These are phyloP conservation scores for Metarhizium rileyi DNA, from an alignment of 2,329 filamentous ascomycete genomes.

Conservation along the genomic window DNA sequence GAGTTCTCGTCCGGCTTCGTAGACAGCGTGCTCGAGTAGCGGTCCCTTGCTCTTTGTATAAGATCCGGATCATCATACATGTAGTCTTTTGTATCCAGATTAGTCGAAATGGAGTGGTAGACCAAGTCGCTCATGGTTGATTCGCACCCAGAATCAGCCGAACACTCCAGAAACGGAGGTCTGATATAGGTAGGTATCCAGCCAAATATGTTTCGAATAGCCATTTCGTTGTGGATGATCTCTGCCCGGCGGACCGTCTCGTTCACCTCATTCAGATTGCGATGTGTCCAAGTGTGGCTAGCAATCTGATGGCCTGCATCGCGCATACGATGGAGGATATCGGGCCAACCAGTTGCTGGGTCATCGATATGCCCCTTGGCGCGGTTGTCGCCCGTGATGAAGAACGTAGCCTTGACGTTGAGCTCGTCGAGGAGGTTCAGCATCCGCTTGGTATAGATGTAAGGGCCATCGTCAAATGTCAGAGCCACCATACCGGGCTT, in stretches of 20 bases:
- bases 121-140: slow-evolving; percentile 29
- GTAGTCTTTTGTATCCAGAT: slow-evolving; percentile 53
- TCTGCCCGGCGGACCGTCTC: slow-evolving; percentile 25
- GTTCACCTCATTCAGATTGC: slow-evolving; percentile 27
- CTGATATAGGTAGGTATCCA: slow-evolving; percentile 34
- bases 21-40: slow-evolving; percentile 27
- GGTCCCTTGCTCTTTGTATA: slow-evolving; percentile 36
- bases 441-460: slow-evolving; percentile 29
- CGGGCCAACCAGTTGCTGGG: slow-evolving; percentile 21
- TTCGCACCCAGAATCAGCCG: slow-evolving; percentile 27
- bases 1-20: slow-evolving; percentile 15
- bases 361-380: slow-evolving; percentile 33
- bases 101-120: slow-evolving; percentile 47
- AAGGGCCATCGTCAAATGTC: slow-evolving; percentile 39
- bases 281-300: slow-evolving; percentile 38
- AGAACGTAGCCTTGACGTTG: slow-evolving; percentile 29
- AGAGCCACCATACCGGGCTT: slow-evolving; percentile 29
- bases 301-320: slow-evolving; percentile 35
- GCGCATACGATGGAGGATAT: slow-evolving; percentile 31
- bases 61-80: slow-evolving; percentile 38
- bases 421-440: slow-evolving; percentile 26
- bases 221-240: slow-evolving; percentile 35
- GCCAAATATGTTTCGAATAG: slow-evolving; percentile 31
- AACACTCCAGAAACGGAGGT: slow-evolving; percentile 35
- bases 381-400: slow-evolving; percentile 32